phyloP scores from a whole-genome alignment of 2,329 filamentous ascomycete genomes.

The Stagonosporopsis cucurbitacearum region DNA sequence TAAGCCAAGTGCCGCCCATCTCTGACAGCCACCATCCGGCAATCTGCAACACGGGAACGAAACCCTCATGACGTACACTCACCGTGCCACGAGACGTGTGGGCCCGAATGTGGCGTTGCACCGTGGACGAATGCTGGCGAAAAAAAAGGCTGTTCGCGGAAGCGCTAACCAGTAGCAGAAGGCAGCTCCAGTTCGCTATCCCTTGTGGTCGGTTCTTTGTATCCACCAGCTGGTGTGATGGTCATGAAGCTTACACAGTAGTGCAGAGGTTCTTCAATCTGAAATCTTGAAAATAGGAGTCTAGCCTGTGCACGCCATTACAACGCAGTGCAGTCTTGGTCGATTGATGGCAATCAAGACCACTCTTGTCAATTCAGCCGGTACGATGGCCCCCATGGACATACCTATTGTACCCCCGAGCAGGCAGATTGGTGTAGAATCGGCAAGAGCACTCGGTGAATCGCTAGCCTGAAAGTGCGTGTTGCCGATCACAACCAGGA shows the following conservation, averaged over 20 bases:
- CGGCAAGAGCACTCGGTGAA: not conserved
- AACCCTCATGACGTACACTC: conserved; percentile 45
- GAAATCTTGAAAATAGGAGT: not conserved
- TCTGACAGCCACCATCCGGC: conserved; percentile 41
- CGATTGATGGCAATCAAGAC: not conserved
- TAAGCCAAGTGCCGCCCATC: conserved; percentile 28
- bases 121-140: conserved; percentile 33
- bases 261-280: not conserved
- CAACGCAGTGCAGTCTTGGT: not conserved
- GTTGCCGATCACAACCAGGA: conserved; percentile 31
- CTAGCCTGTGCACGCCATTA: not conserved
- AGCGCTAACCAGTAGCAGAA: conserved; percentile 17
- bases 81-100: conserved; percentile 46
- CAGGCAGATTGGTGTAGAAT: conserved; percentile 1
- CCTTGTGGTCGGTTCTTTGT: conserved; percentile 21
- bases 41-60: conserved; percentile 44
- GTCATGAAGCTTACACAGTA: conserved; percentile 12
- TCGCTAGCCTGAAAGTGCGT: conserved; percentile 5
- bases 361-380: not conserved
- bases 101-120: conserved; percentile 47
- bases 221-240: conserved; percentile 20
- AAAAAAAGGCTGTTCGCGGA: conserved; percentile 20
- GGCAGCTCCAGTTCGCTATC: conserved; percentile 23
- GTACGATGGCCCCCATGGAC: no score
- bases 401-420: conserved; percentile 2